phyloP scores from a whole-genome alignment of 768 basidiomycete genomes.

The Ramaria rubella region DNA sequence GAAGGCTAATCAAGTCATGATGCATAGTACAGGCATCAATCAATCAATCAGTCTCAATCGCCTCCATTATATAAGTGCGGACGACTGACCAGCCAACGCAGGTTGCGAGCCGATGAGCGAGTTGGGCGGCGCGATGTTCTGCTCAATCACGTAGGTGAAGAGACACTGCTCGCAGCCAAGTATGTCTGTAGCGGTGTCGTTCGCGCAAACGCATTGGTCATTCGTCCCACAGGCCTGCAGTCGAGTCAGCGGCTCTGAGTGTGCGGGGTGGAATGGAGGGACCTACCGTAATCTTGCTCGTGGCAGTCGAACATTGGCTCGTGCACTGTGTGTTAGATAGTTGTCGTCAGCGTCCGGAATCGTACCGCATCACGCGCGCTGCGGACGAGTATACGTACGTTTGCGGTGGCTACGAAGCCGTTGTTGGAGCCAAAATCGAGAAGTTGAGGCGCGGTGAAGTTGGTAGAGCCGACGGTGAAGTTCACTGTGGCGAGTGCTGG shows the following conservation, averaged over 20 bases:
- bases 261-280: neutral
- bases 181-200: conserved; percentile 36
- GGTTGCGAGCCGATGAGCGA: conserved; percentile 51
- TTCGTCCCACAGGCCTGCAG: conserved; percentile 37
- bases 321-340: neutral
- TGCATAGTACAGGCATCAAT: neutral
- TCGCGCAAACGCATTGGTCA: conserved; percentile 49
- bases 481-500: neutral
- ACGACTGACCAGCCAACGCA: conserved; percentile 46
- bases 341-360: neutral
- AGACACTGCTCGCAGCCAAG: conserved; percentile 61
- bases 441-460: neutral
- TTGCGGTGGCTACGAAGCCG: neutral
- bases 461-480: neutral
- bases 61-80: too few relatives aligned
- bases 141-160: conserved; percentile 46
- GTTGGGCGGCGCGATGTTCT: conserved; percentile 44
- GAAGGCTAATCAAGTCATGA: conserved; percentile 40
- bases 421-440: neutral
- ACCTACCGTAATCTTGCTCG: neutral
- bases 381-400: neutral
- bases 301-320: neutral
- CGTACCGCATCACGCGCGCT: neutral
- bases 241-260: neutral
- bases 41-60: too few relatives aligned